Conservation (phyloP, 2,329 filamentous ascomycete genomes). For the Monilinia laxa region DNA sequence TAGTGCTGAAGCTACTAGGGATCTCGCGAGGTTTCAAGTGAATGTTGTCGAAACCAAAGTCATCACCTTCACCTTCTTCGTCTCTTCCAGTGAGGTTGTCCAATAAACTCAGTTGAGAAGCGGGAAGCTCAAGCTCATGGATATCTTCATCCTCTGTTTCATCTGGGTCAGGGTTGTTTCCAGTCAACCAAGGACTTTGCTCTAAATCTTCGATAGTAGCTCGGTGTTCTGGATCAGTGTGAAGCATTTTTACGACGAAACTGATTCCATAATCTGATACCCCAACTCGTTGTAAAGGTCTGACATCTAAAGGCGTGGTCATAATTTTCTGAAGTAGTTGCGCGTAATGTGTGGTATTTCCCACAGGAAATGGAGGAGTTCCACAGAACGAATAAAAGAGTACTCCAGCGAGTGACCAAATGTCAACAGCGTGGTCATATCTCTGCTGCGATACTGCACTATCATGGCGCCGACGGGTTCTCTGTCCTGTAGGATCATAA, state of each 20-base stretch:
- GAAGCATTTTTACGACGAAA: slow-evolving; percentile 76
- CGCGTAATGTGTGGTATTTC: slow-evolving; percentile 73
- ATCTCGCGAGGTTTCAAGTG: slow-evolving; percentile 35
- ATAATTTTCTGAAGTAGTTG: slow-evolving; percentile 80
- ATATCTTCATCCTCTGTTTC: slow-evolving; percentile 36
- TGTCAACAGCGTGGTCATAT: slow-evolving; percentile 89
- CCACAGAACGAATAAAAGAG: slow-evolving; percentile 83
- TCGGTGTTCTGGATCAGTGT: slow-evolving; percentile 73
- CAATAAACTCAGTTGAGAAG: slow-evolving; percentile 39
- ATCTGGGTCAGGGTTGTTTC: slow-evolving; percentile 30
- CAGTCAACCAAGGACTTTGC: slow-evolving; percentile 69
- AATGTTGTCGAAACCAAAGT: slow-evolving; percentile 32
- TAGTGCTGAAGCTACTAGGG: slow-evolving; percentile 36
- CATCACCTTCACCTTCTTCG: slow-evolving; percentile 22
- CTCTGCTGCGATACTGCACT: slow-evolving; percentile 49
- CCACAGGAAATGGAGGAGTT: slow-evolving; percentile 76
- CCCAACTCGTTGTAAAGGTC: slow-evolving; percentile 56
- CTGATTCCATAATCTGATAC: slow-evolving; percentile 69
- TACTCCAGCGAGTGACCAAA: slow-evolving; percentile 94
- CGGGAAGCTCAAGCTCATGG: slow-evolving; percentile 32
- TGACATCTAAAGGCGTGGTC: slow-evolving; percentile 67
- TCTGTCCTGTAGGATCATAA: slow-evolving; percentile 65
- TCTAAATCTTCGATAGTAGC: slow-evolving; percentile 72
- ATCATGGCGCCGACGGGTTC: slow-evolving; percentile 45
- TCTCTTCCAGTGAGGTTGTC: slow-evolving; percentile 21